A percentile compares a stretch with the other conserved stretches of the same genome.
phyloP scores from a whole-genome alignment of 2,329 filamentous ascomycete species.

The Epichloe elymi region DNA sequence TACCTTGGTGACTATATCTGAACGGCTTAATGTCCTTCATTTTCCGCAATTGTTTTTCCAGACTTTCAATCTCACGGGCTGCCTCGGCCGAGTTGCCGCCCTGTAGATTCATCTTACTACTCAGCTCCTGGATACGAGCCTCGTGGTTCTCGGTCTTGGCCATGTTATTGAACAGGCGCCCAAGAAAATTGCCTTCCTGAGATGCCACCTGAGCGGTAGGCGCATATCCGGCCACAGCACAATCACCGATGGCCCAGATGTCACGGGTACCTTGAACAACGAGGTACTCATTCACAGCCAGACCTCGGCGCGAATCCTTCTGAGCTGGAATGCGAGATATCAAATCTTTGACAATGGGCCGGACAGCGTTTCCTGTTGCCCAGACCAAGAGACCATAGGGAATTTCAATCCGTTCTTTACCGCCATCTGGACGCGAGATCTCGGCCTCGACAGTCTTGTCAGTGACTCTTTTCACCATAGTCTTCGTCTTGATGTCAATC shows the following conservation, averaged over 20 bases:
- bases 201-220: conserved; percentile 93
- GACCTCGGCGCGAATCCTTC: conserved; percentile 84
- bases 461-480: conserved; percentile 95
- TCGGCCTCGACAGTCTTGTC: conserved; percentile 89
- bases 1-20: conserved; percentile 96
- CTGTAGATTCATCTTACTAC: conserved; percentile 45
- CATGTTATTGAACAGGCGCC: conserved; percentile 96
- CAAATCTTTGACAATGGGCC: conserved; percentile 78
- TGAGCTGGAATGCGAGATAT: conserved; percentile 88
- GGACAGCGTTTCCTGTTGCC: conserved; percentile 93
- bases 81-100: conserved; percentile 54
- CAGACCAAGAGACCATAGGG: conserved; percentile 95
- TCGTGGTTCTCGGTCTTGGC: conserved; percentile 84
- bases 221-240: conserved; percentile 92
- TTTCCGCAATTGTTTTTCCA: conserved; percentile 76
- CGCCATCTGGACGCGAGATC: conserved; percentile 65
- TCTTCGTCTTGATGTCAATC: conserved; percentile 95
- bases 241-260: conserved; percentile 97
- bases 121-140: conserved; percentile 57
- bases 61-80: conserved; percentile 63
- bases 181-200: conserved; percentile 92
- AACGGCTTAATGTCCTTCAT: conserved; percentile 95
- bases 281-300: conserved; percentile 96
- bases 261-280: conserved; percentile 95
- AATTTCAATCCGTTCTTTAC: conserved; percentile 67